A percentile compares a stretch with the other conserved stretches of the same genome.
Conservation (phyloP, 371 early-diverging fungal species). For the Mortierella sp. region DNA sequence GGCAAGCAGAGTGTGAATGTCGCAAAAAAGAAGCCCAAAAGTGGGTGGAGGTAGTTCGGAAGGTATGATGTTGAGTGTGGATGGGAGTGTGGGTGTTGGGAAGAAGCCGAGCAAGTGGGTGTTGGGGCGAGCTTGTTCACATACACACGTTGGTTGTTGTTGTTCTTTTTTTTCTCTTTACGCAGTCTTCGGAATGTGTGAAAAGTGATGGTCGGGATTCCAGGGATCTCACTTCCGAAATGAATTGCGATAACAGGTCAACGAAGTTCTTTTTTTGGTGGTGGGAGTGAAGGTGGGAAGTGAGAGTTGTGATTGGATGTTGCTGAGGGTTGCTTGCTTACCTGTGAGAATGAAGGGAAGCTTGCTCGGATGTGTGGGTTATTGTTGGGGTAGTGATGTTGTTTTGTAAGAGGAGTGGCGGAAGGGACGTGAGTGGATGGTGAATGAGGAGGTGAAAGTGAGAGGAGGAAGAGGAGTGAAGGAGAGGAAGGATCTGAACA, state of each 20-base stretch:
- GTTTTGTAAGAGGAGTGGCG: not conserved
- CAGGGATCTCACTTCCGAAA: conserved; percentile 8
- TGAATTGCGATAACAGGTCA: not conserved
- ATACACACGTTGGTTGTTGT: not conserved
- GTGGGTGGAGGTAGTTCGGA: too few relatives aligned
- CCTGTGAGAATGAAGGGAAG: not conserved
- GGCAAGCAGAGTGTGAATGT: too few relatives aligned
- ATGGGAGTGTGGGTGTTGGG: too few relatives aligned
- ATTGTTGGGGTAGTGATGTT: not conserved
- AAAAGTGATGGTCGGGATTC: not conserved
- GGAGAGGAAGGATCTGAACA: not conserved
- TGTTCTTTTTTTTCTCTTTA: not conserved
- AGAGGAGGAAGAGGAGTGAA: not conserved
- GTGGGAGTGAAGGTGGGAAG: not conserved
- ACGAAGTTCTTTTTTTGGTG: too few relatives aligned
- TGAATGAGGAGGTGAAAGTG: not conserved
- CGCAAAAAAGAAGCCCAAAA: too few relatives aligned
- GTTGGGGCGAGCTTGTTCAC: not conserved
- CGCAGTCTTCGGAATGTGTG: not conserved
- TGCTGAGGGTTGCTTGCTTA: not conserved
- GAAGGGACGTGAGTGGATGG: not conserved
- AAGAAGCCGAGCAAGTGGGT: not conserved
- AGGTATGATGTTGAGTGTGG: too few relatives aligned
- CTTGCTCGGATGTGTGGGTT: not conserved
- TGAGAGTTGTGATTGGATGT: not conserved